A percentile compares a stretch with the other conserved stretches of the same genome.
These are phyloP conservation scores for Brassica incana DNA, from an alignment of 345 rosid genomes.

Conservation along the genomic window DNA sequence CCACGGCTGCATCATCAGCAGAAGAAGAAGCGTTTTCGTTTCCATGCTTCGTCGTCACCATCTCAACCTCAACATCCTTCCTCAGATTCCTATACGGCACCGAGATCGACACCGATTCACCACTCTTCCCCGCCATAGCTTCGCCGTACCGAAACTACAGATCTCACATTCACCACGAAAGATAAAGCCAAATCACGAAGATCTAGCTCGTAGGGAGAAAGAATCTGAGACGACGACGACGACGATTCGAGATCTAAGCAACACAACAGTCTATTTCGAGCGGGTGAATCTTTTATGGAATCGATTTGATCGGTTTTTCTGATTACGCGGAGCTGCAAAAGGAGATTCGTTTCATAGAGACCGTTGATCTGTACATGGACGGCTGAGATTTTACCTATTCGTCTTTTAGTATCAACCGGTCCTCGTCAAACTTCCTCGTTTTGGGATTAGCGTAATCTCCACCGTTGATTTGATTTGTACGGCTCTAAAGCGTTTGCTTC, in stretches of 20 bases:
- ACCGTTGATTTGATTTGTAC: constrained; percentile 34
- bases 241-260: constrained; percentile 38
- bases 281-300: constrained; percentile 8
- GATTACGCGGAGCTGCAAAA: constrained; percentile 3
- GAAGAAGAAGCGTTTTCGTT: constrained; percentile 39
- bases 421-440: constrained; percentile 34
- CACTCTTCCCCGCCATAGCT: constrained; percentile 51
- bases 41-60: constrained; percentile 47
- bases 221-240: constrained; percentile 35
- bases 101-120: constrained; percentile 45
- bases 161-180: not conserved
- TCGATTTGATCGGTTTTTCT: constrained; percentile 21
- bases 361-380: constrained; percentile 23
- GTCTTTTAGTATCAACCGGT: not conserved
- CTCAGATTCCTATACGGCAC: constrained; percentile 74
- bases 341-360: constrained; percentile 9
- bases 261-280: constrained; percentile 23
- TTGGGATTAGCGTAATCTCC: constrained; percentile 12
- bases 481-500: constrained; percentile 35
- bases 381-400: constrained; percentile 8
- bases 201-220: not conserved
- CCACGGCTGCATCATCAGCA: constrained; percentile 30
- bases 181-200: not conserved
- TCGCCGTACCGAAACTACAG: constrained; percentile 8
- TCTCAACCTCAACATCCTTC: constrained; percentile 72